A percentile compares a stretch with the other conserved stretches of the same genome.
phyloP scores from a whole-genome alignment of 257 asterid species.

The Mitragyna speciosa region DNA sequence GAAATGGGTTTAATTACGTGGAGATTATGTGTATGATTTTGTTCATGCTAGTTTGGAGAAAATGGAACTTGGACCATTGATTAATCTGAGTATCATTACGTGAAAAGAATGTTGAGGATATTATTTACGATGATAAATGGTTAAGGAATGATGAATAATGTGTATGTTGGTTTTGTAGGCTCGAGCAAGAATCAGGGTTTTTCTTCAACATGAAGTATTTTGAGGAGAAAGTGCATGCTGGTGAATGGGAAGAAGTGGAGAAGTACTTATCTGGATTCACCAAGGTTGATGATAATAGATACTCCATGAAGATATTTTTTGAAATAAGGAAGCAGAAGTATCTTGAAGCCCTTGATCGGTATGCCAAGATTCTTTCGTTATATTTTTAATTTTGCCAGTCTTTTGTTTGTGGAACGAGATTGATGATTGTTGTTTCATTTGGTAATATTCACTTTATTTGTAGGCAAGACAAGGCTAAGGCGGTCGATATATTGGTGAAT shows the following conservation, averaged over 20 bases:
- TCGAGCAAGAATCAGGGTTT: constrained; percentile 95
- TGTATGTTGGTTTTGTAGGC: constrained; percentile 45
- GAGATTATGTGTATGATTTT: too few relatives aligned
- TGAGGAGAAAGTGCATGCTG: constrained; percentile 95
- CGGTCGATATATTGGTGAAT: constrained; percentile 76
- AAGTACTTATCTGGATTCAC: constrained; percentile 93
- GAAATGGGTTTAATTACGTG: too few relatives aligned
- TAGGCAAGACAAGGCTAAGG: constrained; percentile 95
- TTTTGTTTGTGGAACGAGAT: neutral
- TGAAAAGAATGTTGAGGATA: neutral
- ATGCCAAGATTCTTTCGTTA: constrained; percentile 13
- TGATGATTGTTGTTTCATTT: neutral
- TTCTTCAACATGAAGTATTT: constrained; percentile 95
- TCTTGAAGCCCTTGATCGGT: constrained; percentile 98
- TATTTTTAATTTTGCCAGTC: neutral
- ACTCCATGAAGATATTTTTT: constrained; percentile 95
- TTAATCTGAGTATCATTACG: neutral
- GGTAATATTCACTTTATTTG: constrained; percentile 12
- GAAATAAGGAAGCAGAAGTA: constrained; percentile 96
- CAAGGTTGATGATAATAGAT: constrained; percentile 91
- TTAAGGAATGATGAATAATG: neutral
- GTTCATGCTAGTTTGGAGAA: too few relatives aligned
- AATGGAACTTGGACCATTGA: too few relatives aligned
- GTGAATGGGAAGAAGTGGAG: constrained; percentile 99
- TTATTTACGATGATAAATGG: neutral